Evolutionary conservation across 495 filamentous ascomycete species (phyloP).

Genomic region (Tuber calosporum): DNA sequence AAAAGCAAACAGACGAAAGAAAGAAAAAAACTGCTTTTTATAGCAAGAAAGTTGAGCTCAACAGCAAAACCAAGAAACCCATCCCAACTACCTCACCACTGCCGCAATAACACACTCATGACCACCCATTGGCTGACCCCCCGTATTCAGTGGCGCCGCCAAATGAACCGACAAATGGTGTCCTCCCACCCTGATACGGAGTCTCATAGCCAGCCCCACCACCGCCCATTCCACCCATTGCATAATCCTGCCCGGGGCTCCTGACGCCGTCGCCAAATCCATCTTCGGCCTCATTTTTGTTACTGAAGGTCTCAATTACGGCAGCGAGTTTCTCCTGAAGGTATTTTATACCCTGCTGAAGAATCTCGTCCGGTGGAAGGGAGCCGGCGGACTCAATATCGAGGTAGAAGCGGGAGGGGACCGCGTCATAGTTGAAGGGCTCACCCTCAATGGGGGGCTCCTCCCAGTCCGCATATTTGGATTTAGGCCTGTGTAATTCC

Average conservation of each 20-base stretch:
- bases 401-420: conserved; percentile 77
- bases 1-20: background rate
- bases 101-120: background rate
- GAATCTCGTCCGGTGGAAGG: conserved; percentile 75
- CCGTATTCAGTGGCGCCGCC: conserved; percentile 38
- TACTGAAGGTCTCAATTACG: conserved; percentile 66
- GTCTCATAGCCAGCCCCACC: conserved; percentile 38
- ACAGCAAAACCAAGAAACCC: background rate
- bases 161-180: conserved; percentile 37
- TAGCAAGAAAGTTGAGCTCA: background rate
- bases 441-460: conserved; percentile 71
- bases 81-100: background rate
- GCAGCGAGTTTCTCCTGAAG: conserved; percentile 81
- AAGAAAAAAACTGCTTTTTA: background rate
- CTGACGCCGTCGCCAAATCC: conserved; percentile 36
- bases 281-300: conserved; percentile 32
- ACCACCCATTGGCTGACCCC: conserved; percentile 30
- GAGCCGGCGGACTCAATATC: conserved; percentile 85
- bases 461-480: conserved; percentile 79
- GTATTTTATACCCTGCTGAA: conserved; percentile 81
- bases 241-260: conserved; percentile 38
- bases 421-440: conserved; percentile 83
- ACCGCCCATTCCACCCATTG: conserved; percentile 39
- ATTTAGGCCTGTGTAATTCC: conserved; percentile 60
- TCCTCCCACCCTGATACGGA: conserved; percentile 37